A percentile compares a stretch with the other conserved stretches of the same genome.
Conservation (phyloP, 129 eudicot species). For the Tanacetum coccineum region DNA sequence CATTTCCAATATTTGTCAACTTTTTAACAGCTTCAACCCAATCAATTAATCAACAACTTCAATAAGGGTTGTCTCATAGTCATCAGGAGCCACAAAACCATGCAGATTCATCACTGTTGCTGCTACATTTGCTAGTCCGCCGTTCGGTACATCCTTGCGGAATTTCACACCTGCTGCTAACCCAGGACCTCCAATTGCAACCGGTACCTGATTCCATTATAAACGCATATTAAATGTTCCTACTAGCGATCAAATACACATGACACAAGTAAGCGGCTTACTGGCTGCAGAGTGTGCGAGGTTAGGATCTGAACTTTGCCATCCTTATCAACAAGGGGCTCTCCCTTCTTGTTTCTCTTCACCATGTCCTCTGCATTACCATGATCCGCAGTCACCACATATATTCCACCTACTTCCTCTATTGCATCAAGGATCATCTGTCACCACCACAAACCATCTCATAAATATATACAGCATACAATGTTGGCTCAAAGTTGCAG, state of each 20-base stretch:
- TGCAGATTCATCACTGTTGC: slow-evolving; percentile 90
- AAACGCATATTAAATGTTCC: neutral
- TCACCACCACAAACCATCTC: slow-evolving; percentile 10
- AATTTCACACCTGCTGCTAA: slow-evolving; percentile 62
- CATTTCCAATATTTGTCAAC: too few relatives aligned
- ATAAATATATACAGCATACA: neutral
- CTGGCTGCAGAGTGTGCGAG: slow-evolving; percentile 85
- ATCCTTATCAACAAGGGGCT: slow-evolving; percentile 69
- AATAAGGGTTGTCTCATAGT: slow-evolving; percentile 83
- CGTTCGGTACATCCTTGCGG: slow-evolving; percentile 72
- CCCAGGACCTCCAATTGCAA: slow-evolving; percentile 96
- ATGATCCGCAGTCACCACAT: slow-evolving; percentile 83
- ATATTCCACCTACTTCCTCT: slow-evolving; percentile 86
- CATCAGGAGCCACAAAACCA: slow-evolving; percentile 81
- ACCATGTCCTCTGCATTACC: slow-evolving; percentile 99
- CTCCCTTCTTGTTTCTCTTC: slow-evolving; percentile 86
- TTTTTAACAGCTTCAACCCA: too few relatives aligned
- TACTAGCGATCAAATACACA: neutral
- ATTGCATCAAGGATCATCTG: slow-evolving; percentile 86
- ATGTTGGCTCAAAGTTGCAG: neutral
- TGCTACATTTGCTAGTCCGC: slow-evolving; percentile 89
- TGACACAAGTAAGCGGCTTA: slow-evolving; percentile 24
- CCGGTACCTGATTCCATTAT: slow-evolving; percentile 49
- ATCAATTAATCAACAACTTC: slow-evolving; percentile 46
- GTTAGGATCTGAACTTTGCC: slow-evolving; percentile 82